phyloP scores from a whole-genome alignment of 768 basidiomycete genomes.

The Cyclocybe cylindracea region DNA sequence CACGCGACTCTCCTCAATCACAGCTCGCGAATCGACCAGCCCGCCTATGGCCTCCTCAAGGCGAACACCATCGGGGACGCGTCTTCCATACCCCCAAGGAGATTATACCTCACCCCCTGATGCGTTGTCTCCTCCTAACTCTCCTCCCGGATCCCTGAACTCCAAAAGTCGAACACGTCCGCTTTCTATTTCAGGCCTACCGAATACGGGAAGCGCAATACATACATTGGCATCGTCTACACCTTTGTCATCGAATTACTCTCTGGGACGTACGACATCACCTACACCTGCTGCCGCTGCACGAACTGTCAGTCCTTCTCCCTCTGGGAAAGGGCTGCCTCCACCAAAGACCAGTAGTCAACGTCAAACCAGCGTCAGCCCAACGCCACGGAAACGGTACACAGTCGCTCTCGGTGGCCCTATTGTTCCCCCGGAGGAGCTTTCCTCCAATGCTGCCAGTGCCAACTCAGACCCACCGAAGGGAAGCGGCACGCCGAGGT shows the following conservation, averaged over 20 bases:
- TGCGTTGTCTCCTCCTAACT: conserved; percentile 41
- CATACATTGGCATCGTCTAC: conserved; percentile 15
- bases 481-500: conserved; percentile 8
- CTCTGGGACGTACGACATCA: conserved; percentile 30
- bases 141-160: conserved; percentile 53
- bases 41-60: conserved; percentile 56
- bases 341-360: conserved; percentile 38
- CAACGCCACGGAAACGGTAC: conserved; percentile 82
- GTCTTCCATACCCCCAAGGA: conserved; percentile 81
- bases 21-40: conserved; percentile 65
- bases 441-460: conserved; percentile 19
- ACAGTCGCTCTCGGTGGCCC: conserved; percentile 84
- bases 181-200: conserved; percentile 47
- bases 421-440: conserved; percentile 42
- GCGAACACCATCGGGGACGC: conserved; percentile 46
- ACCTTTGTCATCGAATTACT: conserved; percentile 28
- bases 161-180: conserved; percentile 50
- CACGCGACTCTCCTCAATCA: conserved; percentile 38
- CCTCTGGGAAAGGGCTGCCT: conserved; percentile 34
- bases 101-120: conserved; percentile 76
- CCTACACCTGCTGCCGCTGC: conserved; percentile 14
- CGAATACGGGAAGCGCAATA: conserved; percentile 21
- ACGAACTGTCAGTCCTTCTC: conserved; percentile 21
- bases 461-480: conserved; percentile 8
- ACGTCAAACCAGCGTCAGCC: conserved; percentile 59